Base-by-base conservation (phyloP, 1,139 yeast genomes). In the Sugiyamaella japonica region DNA sequence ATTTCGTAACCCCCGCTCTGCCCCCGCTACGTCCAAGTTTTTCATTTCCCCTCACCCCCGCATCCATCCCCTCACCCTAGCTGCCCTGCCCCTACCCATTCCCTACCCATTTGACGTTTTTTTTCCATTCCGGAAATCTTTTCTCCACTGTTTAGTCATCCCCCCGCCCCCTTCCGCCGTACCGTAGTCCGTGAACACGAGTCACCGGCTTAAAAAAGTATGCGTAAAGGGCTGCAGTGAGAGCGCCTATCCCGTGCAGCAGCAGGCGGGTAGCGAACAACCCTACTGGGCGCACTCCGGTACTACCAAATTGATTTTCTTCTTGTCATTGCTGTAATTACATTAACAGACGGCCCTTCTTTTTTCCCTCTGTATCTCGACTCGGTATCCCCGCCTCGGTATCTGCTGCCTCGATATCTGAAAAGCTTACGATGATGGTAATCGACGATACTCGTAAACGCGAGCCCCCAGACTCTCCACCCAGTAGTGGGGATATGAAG, bases 401-500 rank as follows among this genome's bases (percentile, higher is more conserved):
- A 29, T 29, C n/a, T 29, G 3, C 3, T 10, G 8, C 10, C 34
- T 29, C 34, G n/a, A n/a, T n/a, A n/a, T 29, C 10, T 4, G 10
- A 29, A 29, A 29, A 29, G 10, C n/a, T 16, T 38, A 28, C 16
- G 17, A 48, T 48, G 51, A 40, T 38, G 44, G 39, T 20, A 16
- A 16, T 39, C 4, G 45, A 48, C 29, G 45, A 40, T 10, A 29
- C 44, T 13, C 13, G 39, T 23, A 48, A 48, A 16, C 51, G 40
- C n/a, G 46, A 48, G 28, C 36, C 45, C 7, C 51, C 51, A 13
- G 51, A 48, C 10, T 39, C 44, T 13, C 45, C 40, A 5, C 5
- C 38, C 9, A 29, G 39, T 44, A 43, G 51, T 10, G 46, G 46
- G n/a, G 51, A 48, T 25, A 39, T 32, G 39, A 57, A 57, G 25